phyloP scores from a whole-genome alignment of 23 red algal genomes.

The Gracilaria gracilis region DNA sequence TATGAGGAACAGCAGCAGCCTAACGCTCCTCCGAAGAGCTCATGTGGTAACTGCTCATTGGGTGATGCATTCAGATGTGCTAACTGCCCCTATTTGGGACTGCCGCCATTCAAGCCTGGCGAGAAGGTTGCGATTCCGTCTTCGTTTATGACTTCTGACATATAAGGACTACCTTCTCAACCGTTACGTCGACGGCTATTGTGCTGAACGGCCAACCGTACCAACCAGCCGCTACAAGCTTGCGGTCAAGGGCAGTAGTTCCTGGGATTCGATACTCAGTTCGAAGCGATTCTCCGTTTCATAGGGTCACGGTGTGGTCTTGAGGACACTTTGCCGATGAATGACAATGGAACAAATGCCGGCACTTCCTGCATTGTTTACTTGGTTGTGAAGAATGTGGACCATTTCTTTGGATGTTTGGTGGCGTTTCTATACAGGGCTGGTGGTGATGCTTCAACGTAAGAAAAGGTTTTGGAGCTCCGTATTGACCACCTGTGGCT shows the following conservation, averaged over 20 bases:
- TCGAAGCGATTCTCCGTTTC: not conserved
- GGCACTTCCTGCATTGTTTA: no score
- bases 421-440: no score
- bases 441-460: no score
- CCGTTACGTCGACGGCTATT: not conserved
- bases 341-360: no score
- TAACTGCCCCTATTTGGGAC: conserved; percentile 87
- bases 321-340: no score
- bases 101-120: conserved; percentile 90
- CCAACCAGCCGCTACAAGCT: not conserved
- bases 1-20: conserved; percentile 26
- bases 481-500: no score
- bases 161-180: conserved; percentile 33
- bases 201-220: not conserved
- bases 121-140: conserved; percentile 77
- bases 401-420: no score
- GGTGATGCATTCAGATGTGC: conserved; percentile 97
- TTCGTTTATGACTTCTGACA: conserved; percentile 69
- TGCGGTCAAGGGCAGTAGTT: no score
- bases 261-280: not conserved
- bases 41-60: conserved; percentile 76
- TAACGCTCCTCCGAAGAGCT: not conserved
- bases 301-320: not conserved
- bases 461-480: no score
- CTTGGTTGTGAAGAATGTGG: no score